These are phyloP conservation scores for Verticillium alfalfae DNA, from an alignment of 2,329 filamentous ascomycete genomes.

Conservation along the genomic window DNA sequence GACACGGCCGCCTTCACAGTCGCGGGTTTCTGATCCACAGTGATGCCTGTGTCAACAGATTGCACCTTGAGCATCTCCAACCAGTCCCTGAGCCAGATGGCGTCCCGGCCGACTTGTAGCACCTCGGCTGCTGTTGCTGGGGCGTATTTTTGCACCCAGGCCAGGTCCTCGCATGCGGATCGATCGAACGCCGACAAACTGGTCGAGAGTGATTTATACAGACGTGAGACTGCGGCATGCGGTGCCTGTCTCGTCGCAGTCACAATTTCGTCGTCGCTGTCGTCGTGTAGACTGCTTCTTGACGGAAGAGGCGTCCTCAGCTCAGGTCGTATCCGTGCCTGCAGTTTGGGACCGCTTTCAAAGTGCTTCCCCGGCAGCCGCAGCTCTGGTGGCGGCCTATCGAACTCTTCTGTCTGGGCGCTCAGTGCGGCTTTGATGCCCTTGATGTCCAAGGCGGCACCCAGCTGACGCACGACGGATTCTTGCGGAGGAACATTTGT, in stretches of 20 bases:
- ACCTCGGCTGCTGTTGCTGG: conserved; percentile 65
- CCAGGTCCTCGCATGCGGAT: conserved; percentile 64
- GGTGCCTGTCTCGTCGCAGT: conserved; percentile 11
- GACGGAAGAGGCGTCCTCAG: conserved; percentile 26
- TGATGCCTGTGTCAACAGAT: conserved; percentile 61
- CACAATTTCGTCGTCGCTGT: conserved; percentile 28
- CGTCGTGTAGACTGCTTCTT: conserved; percentile 4
- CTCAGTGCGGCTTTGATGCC: conserved; percentile 23
- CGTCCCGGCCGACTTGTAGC: conserved; percentile 69
- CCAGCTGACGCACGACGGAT: conserved; percentile 30
- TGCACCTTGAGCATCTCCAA: conserved; percentile 69
- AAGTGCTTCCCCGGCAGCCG: conserved; percentile 51
- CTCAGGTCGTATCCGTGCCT: conserved; percentile 39
- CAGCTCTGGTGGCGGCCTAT: conserved; percentile 40
- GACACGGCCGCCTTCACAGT: conserved; percentile 16
- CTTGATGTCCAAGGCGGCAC: conserved; percentile 32
- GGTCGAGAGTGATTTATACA: conserved; percentile 55
- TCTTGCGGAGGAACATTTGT: conserved; percentile 34
- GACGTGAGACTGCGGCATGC: conserved; percentile 54
- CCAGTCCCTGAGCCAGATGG: conserved; percentile 72
- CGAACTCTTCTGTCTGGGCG: conserved; percentile 31
- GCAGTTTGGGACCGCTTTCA: conserved; percentile 51
- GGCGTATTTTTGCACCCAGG: conserved; percentile 84
- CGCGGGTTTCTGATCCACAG: conserved; percentile 22
- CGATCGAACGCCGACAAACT: conserved; percentile 75